Conservation (phyloP, 345 rosid genomes). For the Salix viminalis region DNA sequence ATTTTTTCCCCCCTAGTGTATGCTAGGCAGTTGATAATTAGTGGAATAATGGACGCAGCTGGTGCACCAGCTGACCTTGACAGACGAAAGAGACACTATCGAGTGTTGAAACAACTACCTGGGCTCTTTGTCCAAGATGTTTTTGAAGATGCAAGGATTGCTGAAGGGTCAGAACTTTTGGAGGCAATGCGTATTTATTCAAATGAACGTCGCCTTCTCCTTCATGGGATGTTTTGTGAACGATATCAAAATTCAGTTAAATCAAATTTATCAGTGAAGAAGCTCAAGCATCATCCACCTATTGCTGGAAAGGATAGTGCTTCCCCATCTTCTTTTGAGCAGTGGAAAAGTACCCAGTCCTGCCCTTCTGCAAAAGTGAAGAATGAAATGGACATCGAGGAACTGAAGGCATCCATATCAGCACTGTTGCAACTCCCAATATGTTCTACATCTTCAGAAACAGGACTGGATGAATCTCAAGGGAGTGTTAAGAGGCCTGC, state of each 20-base stretch:
- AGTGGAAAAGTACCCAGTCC: slow-evolving; percentile 3
- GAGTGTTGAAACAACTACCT: slow-evolving; percentile 78
- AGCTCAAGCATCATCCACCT: slow-evolving; percentile 7
- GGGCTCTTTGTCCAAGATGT: slow-evolving; percentile 53
- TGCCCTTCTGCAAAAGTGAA: slow-evolving; percentile 37
- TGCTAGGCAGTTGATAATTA: slow-evolving; percentile 81
- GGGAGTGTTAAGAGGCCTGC: slow-evolving; percentile 58
- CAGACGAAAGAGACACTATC: slow-evolving; percentile 70
- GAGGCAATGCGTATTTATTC: slow-evolving; percentile 65
- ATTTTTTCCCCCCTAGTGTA: slow-evolving; percentile 86
- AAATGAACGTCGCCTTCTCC: slow-evolving; percentile 79
- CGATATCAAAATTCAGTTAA: slow-evolving; percentile 2
- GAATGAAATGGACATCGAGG: slow-evolving; percentile 42
- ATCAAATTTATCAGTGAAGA: slow-evolving; percentile 8
- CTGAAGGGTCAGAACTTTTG: slow-evolving; percentile 53
- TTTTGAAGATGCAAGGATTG: slow-evolving; percentile 61
- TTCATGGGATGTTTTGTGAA: slow-evolving; percentile 43
- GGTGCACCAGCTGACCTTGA: slow-evolving; percentile 43
- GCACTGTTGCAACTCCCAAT: slow-evolving; percentile 63
- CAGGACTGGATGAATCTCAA: slow-evolving; percentile 57
- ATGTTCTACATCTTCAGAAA: slow-evolving; percentile 38
- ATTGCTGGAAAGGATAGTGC: slow-evolving; percentile 11
- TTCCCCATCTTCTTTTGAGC: slow-evolving; percentile 16
- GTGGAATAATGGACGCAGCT: slow-evolving; percentile 72
- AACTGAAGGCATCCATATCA: slow-evolving; percentile 62